Evolutionary conservation across 2,329 filamentous ascomycete genomes (phyloP).

Genomic region (Alternaria infectoria): DNA sequence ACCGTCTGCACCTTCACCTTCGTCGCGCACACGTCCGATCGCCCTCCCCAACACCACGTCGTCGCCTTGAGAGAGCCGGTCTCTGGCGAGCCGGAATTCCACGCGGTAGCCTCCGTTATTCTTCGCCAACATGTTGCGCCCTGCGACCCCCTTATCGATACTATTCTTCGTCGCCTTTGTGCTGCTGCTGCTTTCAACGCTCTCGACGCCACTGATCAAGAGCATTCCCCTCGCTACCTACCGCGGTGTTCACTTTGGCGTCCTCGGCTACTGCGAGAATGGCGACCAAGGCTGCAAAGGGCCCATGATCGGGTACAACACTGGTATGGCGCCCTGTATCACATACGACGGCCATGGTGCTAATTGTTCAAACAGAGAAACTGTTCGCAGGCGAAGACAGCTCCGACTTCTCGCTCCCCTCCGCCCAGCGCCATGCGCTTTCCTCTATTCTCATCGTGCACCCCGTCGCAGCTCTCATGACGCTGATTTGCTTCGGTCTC

Average conservation of each 20-base stretch:
- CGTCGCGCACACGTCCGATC: slow-evolving; percentile 14
- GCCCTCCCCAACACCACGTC: slow-evolving; percentile 20
- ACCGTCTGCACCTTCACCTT: slow-evolving; percentile 4
- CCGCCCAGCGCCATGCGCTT: slow-evolving; percentile 71
- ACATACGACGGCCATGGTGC: slow-evolving; percentile 3
- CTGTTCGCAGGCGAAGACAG: slow-evolving; percentile 55
- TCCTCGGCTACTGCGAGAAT: slow-evolving; percentile 84
- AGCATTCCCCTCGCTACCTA: slow-evolving; percentile 82
- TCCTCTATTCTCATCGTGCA: slow-evolving; percentile 91
- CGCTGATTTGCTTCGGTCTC: slow-evolving; percentile 82
- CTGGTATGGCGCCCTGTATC: slow-evolving; percentile 63
- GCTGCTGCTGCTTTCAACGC: slow-evolving; percentile 80
- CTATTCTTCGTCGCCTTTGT: slow-evolving; percentile 85
- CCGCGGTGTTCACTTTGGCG: slow-evolving; percentile 80
- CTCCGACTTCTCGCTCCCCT: slow-evolving; percentile 67
- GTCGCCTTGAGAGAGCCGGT: slow-evolving; percentile 36
- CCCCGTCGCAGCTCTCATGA: slow-evolving; percentile 85
- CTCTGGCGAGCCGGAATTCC: slow-evolving; percentile 37
- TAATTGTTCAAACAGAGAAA: slow-evolving; percentile 49
- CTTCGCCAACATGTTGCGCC: slow-evolving; percentile 75
- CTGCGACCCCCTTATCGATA: slow-evolving; percentile 87
- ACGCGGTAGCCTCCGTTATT: slow-evolving; percentile 25
- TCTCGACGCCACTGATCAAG: slow-evolving; percentile 91
- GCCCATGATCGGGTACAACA: slow-evolving; percentile 84
- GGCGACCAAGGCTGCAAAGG: slow-evolving; percentile 64